These are phyloP conservation scores for Daldinia sp. DNA, from an alignment of 2,329 filamentous ascomycete genomes.

Conservation along the genomic window DNA sequence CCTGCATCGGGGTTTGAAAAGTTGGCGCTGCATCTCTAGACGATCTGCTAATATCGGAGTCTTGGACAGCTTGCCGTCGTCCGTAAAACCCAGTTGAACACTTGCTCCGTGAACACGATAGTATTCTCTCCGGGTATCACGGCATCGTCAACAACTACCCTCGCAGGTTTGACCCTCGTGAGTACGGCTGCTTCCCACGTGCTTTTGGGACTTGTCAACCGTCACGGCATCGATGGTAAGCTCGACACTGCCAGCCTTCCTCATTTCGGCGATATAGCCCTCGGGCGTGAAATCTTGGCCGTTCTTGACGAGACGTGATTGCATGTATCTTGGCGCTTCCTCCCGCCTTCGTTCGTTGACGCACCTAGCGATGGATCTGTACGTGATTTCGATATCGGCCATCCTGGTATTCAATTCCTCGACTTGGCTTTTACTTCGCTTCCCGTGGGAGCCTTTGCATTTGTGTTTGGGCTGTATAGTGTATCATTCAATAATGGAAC, in stretches of 20 bases:
- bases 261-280: constrained; percentile 27
- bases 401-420: constrained; percentile 15
- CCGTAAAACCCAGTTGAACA: constrained; percentile 32
- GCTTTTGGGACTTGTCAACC: constrained; percentile 26
- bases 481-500: neutral
- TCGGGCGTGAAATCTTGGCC: constrained; percentile 24
- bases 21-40: constrained; percentile 31
- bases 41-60: constrained; percentile 24
- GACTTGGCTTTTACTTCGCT: constrained; percentile 1
- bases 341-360: constrained; percentile 37
- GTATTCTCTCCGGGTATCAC: constrained; percentile 6
- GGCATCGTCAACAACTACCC: neutral
- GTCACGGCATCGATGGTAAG: constrained; percentile 35
- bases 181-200: constrained; percentile 25
- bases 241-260: constrained; percentile 17
- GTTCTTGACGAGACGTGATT: constrained; percentile 24
- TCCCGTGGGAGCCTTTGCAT: neutral
- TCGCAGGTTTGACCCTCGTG: constrained; percentile 12
- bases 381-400: constrained; percentile 26
- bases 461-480: neutral
- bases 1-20: constrained; percentile 14
- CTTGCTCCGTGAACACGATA: constrained; percentile 27
- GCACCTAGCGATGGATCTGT: constrained; percentile 32
- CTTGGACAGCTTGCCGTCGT: constrained; percentile 32
- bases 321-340: constrained; percentile 30